Base-by-base conservation (phyloP, 148 eudicot genomes). In the Amaranthus cruentus region DNA sequence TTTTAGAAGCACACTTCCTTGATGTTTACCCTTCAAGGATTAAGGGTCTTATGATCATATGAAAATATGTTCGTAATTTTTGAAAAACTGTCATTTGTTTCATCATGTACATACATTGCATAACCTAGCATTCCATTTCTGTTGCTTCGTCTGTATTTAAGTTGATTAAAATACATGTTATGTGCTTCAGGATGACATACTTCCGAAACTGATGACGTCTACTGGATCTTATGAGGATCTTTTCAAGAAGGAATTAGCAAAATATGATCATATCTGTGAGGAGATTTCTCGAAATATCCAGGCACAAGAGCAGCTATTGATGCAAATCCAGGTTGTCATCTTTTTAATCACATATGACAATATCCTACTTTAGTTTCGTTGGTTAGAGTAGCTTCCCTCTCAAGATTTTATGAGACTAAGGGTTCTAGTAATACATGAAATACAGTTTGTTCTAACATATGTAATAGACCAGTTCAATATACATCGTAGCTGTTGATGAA, bases 151-250 rank as follows among this genome's bases (percentile, higher is more conserved):
- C 52, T 15, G 6, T 61, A 7, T 2, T 6, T 28, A 11, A 42
- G 58, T 58, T 70, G 55, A 55, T 48, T 84, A 47, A 71, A 74
- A 69, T 74, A 15, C 46, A 9, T 80, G 42, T 69, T 38, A 74
- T 71, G 56, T 76, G 58, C 47, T 69, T 77, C 86, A 95, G 99
- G 99, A 92, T 85, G 97, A 95, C 82, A 88, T 95, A 72, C 90
- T 92, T 47, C 97, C 99, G 57, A 95, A 95, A 85, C 83, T 92
- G 83, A 95, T 95, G 99, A 86, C 96, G 12, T 85, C 81, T 50
- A 87, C 90, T 70, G 99, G 99, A 65, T 95, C 99, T 11, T 88
- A 88, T 76, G 99, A 95, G 76, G 99, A 95, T 84, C 97, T 95
- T 70, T 95, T 92, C 56, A 88, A 88, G 81, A 92, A 92, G 83